phyloP scores from a whole-genome alignment of 2,329 filamentous ascomycete genomes.

The Pseudocercospora cruenta region DNA sequence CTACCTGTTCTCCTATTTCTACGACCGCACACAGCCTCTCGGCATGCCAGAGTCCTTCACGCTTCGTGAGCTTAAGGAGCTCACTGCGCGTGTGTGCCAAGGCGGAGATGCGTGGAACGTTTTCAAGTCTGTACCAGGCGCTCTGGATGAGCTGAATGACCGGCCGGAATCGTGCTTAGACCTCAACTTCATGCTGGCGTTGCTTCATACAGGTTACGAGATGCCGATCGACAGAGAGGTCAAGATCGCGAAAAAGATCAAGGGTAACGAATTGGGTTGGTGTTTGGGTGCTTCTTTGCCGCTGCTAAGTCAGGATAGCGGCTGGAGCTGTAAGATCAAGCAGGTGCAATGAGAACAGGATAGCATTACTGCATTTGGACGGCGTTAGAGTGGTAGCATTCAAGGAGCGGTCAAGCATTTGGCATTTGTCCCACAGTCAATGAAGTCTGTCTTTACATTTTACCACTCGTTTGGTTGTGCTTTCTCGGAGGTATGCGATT shows the following conservation, averaged over 20 bases:
- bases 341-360: slow-evolving; percentile 20
- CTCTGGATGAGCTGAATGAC: slow-evolving; percentile 76
- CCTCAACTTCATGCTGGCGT: slow-evolving; percentile 91
- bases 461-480: background rate
- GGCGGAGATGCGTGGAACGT: slow-evolving; percentile 84
- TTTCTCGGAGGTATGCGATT: background rate
- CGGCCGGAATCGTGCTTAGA: slow-evolving; percentile 93
- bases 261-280: slow-evolving; percentile 95
- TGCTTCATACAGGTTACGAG: slow-evolving; percentile 94
- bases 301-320: slow-evolving; percentile 35
- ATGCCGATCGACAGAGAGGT: slow-evolving; percentile 97
- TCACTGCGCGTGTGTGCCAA: slow-evolving; percentile 81
- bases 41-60: slow-evolving; percentile 99
- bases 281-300: slow-evolving; percentile 81
- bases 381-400: slow-evolving; percentile 15
- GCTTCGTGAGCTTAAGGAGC: slow-evolving; percentile 82
- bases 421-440: background rate
- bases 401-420: background rate
- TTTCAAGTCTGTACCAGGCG: slow-evolving; percentile 75
- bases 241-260: slow-evolving; percentile 98
- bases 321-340: slow-evolving; percentile 34
- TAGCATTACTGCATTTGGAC: slow-evolving; percentile 12
- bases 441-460: background rate
- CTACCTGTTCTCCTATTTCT: slow-evolving; percentile 98
- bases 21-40: slow-evolving; percentile 87